Conservation (phyloP, 208 protist species). For the Trypanosoma avium region DNA sequence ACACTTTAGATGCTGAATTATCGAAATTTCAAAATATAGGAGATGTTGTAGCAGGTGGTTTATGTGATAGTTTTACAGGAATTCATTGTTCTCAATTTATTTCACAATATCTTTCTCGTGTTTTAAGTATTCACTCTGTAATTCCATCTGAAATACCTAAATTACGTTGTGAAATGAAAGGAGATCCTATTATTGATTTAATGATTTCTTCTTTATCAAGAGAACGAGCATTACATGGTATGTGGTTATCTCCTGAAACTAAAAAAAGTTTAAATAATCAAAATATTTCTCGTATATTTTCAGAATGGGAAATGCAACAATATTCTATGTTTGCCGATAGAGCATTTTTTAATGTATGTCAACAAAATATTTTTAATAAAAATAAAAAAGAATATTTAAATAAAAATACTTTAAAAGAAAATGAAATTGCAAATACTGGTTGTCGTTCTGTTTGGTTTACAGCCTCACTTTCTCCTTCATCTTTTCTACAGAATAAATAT, state of each 20-base stretch:
- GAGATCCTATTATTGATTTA: constrained; percentile 54
- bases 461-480: constrained; percentile 47
- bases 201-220: constrained; percentile 43
- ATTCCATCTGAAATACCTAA: constrained; percentile 39
- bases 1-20: neutral
- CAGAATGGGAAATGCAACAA: constrained; percentile 79
- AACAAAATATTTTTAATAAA: neutral
- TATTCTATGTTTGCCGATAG: constrained; percentile 74
- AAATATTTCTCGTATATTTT: constrained; percentile 37
- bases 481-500: constrained; percentile 34
- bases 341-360: constrained; percentile 54
- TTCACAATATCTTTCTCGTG: constrained; percentile 47
- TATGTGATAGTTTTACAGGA: constrained; percentile 77
- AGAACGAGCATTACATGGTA: constrained; percentile 23
- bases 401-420: constrained; percentile 3
- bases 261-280: no score
- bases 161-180: constrained; percentile 49
- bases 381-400: neutral
- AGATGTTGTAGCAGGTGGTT: constrained; percentile 62
- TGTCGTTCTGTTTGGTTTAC: constrained; percentile 80
- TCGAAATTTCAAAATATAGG: constrained; percentile 33
- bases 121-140: constrained; percentile 62
- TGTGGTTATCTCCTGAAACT: neutral
- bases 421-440: constrained; percentile 27
- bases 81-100: constrained; percentile 46